Evolutionary conservation across 139 green algal genomes (phyloP).

Genomic region (Chlorella ohadii): DNA sequence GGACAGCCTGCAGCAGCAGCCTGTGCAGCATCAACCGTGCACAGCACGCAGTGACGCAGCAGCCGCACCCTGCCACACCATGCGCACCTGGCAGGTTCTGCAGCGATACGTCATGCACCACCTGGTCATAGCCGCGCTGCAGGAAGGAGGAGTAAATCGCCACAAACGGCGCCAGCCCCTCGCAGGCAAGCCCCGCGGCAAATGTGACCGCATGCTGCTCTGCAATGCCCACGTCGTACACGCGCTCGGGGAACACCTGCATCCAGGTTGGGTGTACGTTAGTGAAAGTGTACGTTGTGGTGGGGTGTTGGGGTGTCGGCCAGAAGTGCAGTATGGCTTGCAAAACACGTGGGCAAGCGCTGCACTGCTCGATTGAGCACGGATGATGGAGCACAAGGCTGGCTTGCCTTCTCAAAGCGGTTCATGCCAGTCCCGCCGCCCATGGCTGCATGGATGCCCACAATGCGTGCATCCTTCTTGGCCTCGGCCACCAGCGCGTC

Average conservation of each 20-base stretch:
- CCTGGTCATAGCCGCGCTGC: slow-evolving; percentile 97
- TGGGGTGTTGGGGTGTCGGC: too few relatives aligned
- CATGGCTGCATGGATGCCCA: slow-evolving; percentile 98
- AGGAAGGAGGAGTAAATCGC: slow-evolving; percentile 99
- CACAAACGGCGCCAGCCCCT: slow-evolving; percentile 94
- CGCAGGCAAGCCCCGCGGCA: slow-evolving; percentile 92
- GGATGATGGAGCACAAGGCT: not conserved
- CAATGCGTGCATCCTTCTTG: slow-evolving; percentile 86
- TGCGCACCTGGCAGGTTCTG: slow-evolving; percentile 93
- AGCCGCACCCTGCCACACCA: not conserved
- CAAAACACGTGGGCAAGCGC: too few relatives aligned
- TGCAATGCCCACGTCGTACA: slow-evolving; percentile 98
- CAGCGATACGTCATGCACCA: slow-evolving; percentile 97
- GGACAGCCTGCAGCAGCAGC: too few relatives aligned
- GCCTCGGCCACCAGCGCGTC: slow-evolving; percentile 97
- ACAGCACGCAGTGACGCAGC: too few relatives aligned
- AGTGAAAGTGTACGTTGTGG: too few relatives aligned
- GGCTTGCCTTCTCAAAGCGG: slow-evolving; percentile 59
- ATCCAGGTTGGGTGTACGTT: slow-evolving; percentile 50
- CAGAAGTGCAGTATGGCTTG: too few relatives aligned
- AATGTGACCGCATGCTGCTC: slow-evolving; percentile 99
- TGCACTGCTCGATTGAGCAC: too few relatives aligned
- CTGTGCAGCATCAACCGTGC: not conserved
- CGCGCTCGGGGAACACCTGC: slow-evolving; percentile 86
- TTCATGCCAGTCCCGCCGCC: slow-evolving; percentile 97